Percentiles rank a stretch among this genome's conserved stretches.
Evolutionary conservation across 2,329 filamentous ascomycete species (phyloP).

Genomic region (Colletotrichum orbiculare): DNA sequence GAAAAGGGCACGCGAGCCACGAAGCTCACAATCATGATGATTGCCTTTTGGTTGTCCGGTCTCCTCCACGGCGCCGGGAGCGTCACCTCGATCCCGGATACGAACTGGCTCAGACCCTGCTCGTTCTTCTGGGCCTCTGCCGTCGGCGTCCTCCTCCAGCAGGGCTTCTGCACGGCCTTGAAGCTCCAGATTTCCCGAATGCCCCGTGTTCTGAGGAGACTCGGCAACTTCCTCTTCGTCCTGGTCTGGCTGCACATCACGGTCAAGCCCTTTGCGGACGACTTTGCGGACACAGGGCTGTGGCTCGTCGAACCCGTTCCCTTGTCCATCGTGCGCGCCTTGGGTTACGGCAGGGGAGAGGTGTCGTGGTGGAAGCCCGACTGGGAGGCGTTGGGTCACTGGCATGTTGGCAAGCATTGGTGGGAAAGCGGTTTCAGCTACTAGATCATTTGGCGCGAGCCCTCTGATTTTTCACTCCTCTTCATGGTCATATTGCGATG

Average conservation of each 20-base stretch:
- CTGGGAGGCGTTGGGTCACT: conserved; percentile 60
- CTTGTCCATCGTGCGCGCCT: conserved; percentile 73
- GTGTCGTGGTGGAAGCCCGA: conserved; percentile 78
- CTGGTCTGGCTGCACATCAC: conserved; percentile 76
- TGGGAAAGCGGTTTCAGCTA: conserved; percentile 59
- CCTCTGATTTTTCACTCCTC: neutral
- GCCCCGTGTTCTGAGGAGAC: conserved; percentile 59
- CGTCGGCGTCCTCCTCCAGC: conserved; percentile 73
- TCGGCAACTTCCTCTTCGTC: conserved; percentile 71
- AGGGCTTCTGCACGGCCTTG: conserved; percentile 48
- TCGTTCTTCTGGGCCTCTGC: conserved; percentile 80
- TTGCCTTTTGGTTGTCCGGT: conserved; percentile 75
- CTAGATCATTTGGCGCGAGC: conserved; percentile 38
- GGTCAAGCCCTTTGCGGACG: conserved; percentile 74
- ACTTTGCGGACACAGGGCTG: conserved; percentile 78
- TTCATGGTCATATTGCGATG: conserved; percentile 9
- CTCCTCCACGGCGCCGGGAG: conserved; percentile 78
- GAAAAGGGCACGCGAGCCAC: conserved; percentile 44
- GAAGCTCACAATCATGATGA: conserved; percentile 49
- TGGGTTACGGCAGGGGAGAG: conserved; percentile 71
- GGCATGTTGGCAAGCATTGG: conserved; percentile 73
- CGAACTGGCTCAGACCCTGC: conserved; percentile 63
- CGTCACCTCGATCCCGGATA: conserved; percentile 68
- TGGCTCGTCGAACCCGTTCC: conserved; percentile 90
- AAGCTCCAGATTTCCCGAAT: conserved; percentile 46